Base-by-base conservation (phyloP, 352 stramenopile genomes). In the Globisporangium megalacanthum region DNA sequence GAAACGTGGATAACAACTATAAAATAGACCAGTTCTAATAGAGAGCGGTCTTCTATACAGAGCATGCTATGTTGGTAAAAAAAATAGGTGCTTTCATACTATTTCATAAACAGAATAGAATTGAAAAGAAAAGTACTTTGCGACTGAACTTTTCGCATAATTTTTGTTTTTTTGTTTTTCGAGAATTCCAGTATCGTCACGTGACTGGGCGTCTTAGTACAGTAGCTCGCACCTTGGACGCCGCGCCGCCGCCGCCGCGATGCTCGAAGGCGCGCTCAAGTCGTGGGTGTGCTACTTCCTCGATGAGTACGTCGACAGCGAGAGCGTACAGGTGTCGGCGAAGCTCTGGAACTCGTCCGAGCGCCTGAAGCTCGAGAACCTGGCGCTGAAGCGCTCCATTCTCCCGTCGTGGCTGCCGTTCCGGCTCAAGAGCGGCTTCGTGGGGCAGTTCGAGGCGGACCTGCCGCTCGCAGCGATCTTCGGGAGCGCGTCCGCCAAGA, bases 321-420 rank as follows among this genome's bases (percentile, higher is more conserved):
- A 94, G 52, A 90, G 73, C 44, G 68, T 95, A 50, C 82, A 89
- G 39, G 78, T 96, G 31, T 92, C 81, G n/a, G 82, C 79, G 22
- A 94, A 94, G 64, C 80, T 95, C 5, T 94, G 83, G 84, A 88
- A 87, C 42, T 89, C 84, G 25, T 94, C 82, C 29, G 84, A 96
- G 68, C 76, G 83, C 6, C 77, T 96, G 9, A 92, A 92, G 64
- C 85, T 94, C 63, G 81, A 94, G 68, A 89, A 89, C 59, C 56
- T 96, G 60, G 89, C 78, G 64, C 78, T 96, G 33, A 93, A 92
- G 73, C 64, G 77, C 55, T 89, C 73, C 49, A 66, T 96, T 33
- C 78, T 96, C 50, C 86, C 86, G 14, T 73, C 68, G 51, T 96
- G 79, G 76, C 62, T 92, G 54, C 86, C 86, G 6, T 94, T 96